Conservation (phyloP, 371 early-diverging fungal species). For the Lichtheimia ramosa region DNA sequence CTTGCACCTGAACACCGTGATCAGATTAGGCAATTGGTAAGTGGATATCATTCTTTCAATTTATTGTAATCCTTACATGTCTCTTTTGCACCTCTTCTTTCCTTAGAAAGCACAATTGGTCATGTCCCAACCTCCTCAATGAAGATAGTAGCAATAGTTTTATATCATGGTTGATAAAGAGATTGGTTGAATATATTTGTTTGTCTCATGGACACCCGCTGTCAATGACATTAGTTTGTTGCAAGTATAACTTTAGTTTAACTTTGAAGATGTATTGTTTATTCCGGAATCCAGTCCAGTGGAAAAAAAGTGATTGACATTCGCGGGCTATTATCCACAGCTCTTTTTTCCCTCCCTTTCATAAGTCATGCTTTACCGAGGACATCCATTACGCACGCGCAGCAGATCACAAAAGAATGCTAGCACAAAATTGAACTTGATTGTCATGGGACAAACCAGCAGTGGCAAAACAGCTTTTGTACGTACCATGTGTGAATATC, state of each 20-base stretch:
- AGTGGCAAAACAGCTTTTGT: slow-evolving; percentile 86
- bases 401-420: slow-evolving; percentile 29
- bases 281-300: too few relatives aligned
- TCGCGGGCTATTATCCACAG: too few relatives aligned
- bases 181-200: too few relatives aligned
- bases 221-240: too few relatives aligned
- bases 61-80: not conserved
- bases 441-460: slow-evolving; percentile 68
- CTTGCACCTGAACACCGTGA: slow-evolving; percentile 55
- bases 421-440: slow-evolving; percentile 56
- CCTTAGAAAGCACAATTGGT: slow-evolving; percentile 5
- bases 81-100: not conserved
- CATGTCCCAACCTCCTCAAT: slow-evolving; percentile 2
- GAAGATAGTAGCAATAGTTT: too few relatives aligned
- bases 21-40: slow-evolving; percentile 57
- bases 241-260: too few relatives aligned
- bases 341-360: too few relatives aligned
- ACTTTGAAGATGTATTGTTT: too few relatives aligned
- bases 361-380: not conserved
- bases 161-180: too few relatives aligned
- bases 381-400: slow-evolving; percentile 11
- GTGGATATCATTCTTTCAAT: not conserved
- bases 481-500: slow-evolving; percentile 69
- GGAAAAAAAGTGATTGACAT: not conserved
- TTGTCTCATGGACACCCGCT: too few relatives aligned